phyloP scores from a whole-genome alignment of 2,329 filamentous ascomycete species.

The Talaromyces sp. region DNA sequence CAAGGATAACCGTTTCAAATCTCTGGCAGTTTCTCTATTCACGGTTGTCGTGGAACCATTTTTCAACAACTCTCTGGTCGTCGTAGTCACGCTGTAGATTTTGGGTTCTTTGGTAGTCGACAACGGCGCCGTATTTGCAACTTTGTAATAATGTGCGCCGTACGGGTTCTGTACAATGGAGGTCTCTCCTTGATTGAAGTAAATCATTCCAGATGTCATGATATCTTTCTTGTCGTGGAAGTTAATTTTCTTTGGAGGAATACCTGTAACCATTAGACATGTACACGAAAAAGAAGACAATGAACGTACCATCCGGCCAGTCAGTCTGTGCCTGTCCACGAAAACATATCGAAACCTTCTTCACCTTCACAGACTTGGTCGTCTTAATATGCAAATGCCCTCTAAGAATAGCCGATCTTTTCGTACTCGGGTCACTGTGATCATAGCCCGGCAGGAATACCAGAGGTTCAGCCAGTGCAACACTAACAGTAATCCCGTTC shows the following conservation, averaged over 20 bases:
- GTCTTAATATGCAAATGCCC: constrained; percentile 79
- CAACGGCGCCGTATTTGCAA: constrained; percentile 41
- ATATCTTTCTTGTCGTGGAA: constrained; percentile 80
- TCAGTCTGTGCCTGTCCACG: constrained; percentile 82
- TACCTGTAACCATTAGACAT: constrained; percentile 50
- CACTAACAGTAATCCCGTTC: constrained; percentile 46
- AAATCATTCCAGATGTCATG: constrained; percentile 83
- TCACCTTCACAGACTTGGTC: constrained; percentile 88
- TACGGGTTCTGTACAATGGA: constrained; percentile 55
- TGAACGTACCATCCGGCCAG: constrained; percentile 77
- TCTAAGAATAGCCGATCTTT: constrained; percentile 76
- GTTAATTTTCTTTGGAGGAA: constrained; percentile 81
- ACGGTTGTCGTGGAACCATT: constrained; percentile 41
- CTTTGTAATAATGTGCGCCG: constrained; percentile 61
- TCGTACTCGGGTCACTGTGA: constrained; percentile 51
- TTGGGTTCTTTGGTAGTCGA: constrained; percentile 29
- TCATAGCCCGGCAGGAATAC: constrained; percentile 51
- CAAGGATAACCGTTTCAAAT: constrained; percentile 68
- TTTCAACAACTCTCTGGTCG: constrained; percentile 38
- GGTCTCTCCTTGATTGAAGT: constrained; percentile 66
- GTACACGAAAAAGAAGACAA: background rate
- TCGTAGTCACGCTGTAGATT: constrained; percentile 26
- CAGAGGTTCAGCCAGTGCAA: constrained; percentile 48
- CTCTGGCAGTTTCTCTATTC: constrained; percentile 40
- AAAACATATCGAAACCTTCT: constrained; percentile 83